A percentile compares a stretch with the other conserved stretches of the same genome.
phyloP scores from a whole-genome alignment of 306 rosid species.

The Glycine latifolia region DNA sequence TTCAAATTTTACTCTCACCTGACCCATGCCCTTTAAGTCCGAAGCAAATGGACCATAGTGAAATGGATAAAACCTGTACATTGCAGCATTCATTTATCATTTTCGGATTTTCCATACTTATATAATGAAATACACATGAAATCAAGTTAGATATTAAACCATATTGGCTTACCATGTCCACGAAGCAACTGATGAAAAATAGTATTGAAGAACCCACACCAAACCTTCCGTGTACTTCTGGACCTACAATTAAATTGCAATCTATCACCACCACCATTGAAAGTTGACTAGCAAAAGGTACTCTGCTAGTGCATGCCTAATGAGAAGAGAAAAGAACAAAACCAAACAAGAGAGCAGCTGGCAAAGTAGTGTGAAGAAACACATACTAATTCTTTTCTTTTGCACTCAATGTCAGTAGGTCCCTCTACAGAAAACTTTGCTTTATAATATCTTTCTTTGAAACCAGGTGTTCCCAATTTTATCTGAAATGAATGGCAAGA shows the following conservation, averaged over 20 bases:
- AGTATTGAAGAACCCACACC: constrained; percentile 64
- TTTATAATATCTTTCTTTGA: constrained; percentile 62
- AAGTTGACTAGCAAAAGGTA: background rate
- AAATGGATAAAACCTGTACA: constrained; percentile 64
- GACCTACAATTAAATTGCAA: constrained; percentile 46
- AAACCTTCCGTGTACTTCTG: constrained; percentile 66
- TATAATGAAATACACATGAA: background rate
- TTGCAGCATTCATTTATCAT: background rate
- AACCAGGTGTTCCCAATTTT: constrained; percentile 47
- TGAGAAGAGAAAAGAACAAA: constrained; percentile 5
- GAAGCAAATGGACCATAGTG: constrained; percentile 69
- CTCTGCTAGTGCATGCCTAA: background rate
- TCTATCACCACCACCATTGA: background rate
- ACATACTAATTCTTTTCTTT: constrained; percentile 60
- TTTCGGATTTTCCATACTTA: background rate
- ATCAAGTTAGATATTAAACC: background rate
- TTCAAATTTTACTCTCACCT: constrained; percentile 49
- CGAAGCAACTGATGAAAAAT: constrained; percentile 62
- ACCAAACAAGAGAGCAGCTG: background rate
- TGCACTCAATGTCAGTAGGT: constrained; percentile 42
- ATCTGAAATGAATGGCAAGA: constrained; percentile 48
- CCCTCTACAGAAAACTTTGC: constrained; percentile 59
- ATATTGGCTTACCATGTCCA: constrained; percentile 65
- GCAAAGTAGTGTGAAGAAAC: background rate
- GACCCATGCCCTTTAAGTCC: constrained; percentile 60